Percentiles rank a stretch among this genome's conserved stretches.
phyloP scores from a whole-genome alignment of 1,284 basidiomycete species.

The Hemileia vastatrix region DNA sequence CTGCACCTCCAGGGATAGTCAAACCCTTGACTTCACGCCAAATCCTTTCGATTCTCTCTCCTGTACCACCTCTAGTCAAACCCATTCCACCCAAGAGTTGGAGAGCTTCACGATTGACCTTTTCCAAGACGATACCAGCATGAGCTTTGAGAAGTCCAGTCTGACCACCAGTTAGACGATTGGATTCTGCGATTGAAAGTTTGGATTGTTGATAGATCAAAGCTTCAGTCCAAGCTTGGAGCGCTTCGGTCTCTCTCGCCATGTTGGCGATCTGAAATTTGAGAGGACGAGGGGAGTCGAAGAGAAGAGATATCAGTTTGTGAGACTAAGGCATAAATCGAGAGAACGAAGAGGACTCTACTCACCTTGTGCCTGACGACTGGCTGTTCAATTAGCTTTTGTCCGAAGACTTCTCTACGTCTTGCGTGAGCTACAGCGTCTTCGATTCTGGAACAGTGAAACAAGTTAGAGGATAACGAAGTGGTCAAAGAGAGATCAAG shows the following conservation, averaged over 20 bases:
- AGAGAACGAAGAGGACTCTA: no score
- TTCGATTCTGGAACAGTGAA: slow-evolving; percentile 26
- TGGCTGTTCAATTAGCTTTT: slow-evolving; percentile 36
- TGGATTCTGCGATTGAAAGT: slow-evolving; percentile 28
- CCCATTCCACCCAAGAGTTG: slow-evolving; percentile 36
- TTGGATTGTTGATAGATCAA: slow-evolving; percentile 32
- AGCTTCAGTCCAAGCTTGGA: slow-evolving; percentile 34
- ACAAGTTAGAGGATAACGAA: no score
- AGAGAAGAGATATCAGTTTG: no score
- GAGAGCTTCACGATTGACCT: slow-evolving; percentile 30
- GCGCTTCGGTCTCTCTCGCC: slow-evolving; percentile 36
- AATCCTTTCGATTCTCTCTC: slow-evolving; percentile 35
- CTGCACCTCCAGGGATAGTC: slow-evolving; percentile 33
- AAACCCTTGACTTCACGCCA: slow-evolving; percentile 33
- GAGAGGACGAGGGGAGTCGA: no score
- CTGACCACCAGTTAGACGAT: slow-evolving; percentile 31
- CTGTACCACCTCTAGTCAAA: slow-evolving; percentile 33
- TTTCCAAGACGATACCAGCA: slow-evolving; percentile 34
- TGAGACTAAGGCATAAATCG: no score
- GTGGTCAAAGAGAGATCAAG: no score
- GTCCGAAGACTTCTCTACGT: slow-evolving; percentile 33
- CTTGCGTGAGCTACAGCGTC: slow-evolving; percentile 31
- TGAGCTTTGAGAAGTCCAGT: slow-evolving; percentile 36
- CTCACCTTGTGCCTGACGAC: slow-evolving; percentile 34
- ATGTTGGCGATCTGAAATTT: slow-evolving; percentile 29